A percentile compares a stretch with the other conserved stretches of the same genome.
phyloP scores from a whole-genome alignment of 2,329 filamentous ascomycete genomes.

The Blastomyces parvus region DNA sequence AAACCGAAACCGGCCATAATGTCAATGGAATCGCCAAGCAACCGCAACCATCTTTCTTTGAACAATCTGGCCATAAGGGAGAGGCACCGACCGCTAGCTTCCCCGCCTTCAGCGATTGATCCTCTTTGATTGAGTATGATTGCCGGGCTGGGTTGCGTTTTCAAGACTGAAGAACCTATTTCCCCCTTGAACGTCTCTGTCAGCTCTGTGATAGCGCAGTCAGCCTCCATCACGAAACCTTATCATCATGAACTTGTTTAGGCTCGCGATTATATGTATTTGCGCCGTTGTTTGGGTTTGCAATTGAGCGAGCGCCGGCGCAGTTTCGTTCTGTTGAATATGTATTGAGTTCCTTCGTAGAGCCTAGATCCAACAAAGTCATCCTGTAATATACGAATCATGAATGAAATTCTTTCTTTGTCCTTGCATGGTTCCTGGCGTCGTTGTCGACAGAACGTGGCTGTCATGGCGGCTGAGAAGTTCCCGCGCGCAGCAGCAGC shows the following conservation, averaged over 20 bases:
- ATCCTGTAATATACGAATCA: neutral
- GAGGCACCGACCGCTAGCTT: neutral
- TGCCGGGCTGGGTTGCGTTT: neutral
- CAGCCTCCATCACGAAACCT: too few relatives aligned
- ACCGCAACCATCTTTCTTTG: constrained; percentile 18
- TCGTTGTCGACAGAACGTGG: too few relatives aligned
- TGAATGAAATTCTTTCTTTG: neutral
- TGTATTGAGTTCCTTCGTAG: neutral
- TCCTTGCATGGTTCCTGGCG: too few relatives aligned
- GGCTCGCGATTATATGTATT: neutral
- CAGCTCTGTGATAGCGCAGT: neutral
- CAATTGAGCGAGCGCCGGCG: neutral
- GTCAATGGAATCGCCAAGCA: constrained; percentile 25
- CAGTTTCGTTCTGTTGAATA: neutral
- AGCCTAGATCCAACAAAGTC: neutral
- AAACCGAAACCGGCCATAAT: neutral
- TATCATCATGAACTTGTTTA: neutral
- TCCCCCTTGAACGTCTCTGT: neutral
- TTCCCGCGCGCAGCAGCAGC: neutral
- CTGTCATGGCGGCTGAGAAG: too few relatives aligned
- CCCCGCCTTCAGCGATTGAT: neutral
- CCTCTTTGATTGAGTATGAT: neutral
- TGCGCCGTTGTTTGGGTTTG: neutral
- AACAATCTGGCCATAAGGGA: constrained; percentile 8
- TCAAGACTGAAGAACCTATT: neutral